These are phyloP conservation scores for Candida coleopterorum DNA, from an alignment of 805 yeast genomes.

Conservation along the genomic window DNA sequence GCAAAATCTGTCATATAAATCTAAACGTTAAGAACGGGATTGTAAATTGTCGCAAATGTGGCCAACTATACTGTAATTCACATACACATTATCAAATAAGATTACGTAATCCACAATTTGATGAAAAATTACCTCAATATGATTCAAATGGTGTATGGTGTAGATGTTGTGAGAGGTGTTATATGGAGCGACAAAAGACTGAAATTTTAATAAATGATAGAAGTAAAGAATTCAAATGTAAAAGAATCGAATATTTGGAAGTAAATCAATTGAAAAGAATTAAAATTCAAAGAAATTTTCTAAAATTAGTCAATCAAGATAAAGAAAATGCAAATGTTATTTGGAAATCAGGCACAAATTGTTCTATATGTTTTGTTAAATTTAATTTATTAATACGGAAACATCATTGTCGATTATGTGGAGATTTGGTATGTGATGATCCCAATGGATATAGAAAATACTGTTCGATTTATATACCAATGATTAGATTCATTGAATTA, in stretches of 20 bases:
- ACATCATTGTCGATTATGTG: slow-evolving; percentile 93
- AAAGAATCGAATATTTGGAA: slow-evolving; percentile 44
- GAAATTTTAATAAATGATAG: slow-evolving; percentile 33
- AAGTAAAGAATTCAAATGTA: slow-evolving; percentile 35
- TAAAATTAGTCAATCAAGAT: slow-evolving; percentile 34
- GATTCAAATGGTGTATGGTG: slow-evolving; percentile 56
- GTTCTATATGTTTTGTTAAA: slow-evolving; percentile 57
- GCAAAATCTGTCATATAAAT: slow-evolving; percentile 33
- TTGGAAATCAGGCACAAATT: slow-evolving; percentile 31
- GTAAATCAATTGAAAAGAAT: slow-evolving; percentile 48
- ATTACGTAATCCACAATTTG: slow-evolving; percentile 46
- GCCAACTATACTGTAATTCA: slow-evolving; percentile 58
- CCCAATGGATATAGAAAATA: slow-evolving; percentile 31
- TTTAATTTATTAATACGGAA: slow-evolving; percentile 62
- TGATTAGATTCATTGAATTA: slow-evolving; percentile 36
- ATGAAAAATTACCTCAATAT: slow-evolving; percentile 36
- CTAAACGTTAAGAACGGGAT: slow-evolving; percentile 51
- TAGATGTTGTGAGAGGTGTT: slow-evolving; percentile 66
- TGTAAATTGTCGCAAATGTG: slow-evolving; percentile 75
- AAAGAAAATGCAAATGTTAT: not conserved
- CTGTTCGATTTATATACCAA: slow-evolving; percentile 73
- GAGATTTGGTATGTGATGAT: slow-evolving; percentile 74
- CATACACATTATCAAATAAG: slow-evolving; percentile 57
- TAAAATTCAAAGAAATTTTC: slow-evolving; percentile 56
- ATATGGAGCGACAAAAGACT: slow-evolving; percentile 25